phyloP scores from a whole-genome alignment of 768 basidiomycete genomes.

The Collybia nuda region DNA sequence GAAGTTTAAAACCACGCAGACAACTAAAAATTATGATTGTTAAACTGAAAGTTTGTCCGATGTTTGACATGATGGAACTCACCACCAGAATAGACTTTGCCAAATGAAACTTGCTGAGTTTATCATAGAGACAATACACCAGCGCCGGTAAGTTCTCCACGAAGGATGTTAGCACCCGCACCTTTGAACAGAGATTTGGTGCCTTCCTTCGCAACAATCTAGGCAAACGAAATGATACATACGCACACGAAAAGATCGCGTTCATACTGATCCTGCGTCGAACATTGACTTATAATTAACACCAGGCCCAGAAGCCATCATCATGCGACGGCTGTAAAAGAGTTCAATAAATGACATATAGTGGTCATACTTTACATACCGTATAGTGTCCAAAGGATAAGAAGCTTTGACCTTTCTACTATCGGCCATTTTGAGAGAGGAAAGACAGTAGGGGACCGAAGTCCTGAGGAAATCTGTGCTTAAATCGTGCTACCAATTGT shows the following conservation, averaged over 20 bases:
- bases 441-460: conserved; percentile 96
- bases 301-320: conserved; percentile 98
- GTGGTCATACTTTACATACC: conserved; percentile 40
- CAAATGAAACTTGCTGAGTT: conserved; percentile 95
- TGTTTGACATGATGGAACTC: conserved; percentile 17
- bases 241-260: too few species aligned
- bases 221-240: too few species aligned
- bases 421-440: conserved; percentile 59
- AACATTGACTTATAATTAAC: conserved; percentile 99
- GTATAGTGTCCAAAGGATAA: conserved; percentile 90
- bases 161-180: conserved; percentile 93
- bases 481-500: too few species aligned
- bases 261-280: conserved; percentile 62
- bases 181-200: conserved; percentile 97
- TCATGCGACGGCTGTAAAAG: conserved; percentile 95
- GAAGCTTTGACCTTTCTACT: conserved; percentile 53
- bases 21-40: too few species aligned
- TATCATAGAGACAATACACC: conserved; percentile 99
- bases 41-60: too few species aligned
- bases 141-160: conserved; percentile 99
- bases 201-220: conserved; percentile 95
- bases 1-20: too few species aligned
- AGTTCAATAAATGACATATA: conserved; percentile 13
- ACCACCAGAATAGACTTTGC: conserved; percentile 99
- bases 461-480: too few species aligned